Evolutionary conservation across 2,329 filamentous ascomycete genomes (phyloP).

Genomic region (Westerdykella aurantiaca): DNA sequence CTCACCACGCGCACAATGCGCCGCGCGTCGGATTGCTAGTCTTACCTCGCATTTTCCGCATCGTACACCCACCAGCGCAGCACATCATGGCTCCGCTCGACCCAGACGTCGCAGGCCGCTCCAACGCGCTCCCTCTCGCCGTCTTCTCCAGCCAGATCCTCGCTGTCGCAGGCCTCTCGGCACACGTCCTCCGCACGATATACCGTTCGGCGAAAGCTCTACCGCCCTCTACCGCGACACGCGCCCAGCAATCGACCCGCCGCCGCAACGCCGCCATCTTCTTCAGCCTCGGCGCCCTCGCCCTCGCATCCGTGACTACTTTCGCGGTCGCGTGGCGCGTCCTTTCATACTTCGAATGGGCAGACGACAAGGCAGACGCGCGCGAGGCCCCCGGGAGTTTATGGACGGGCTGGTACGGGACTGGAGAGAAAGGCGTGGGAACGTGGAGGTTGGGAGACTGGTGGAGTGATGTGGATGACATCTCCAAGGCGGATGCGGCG

Average conservation of each 20-base stretch:
- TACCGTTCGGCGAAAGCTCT: slow-evolving; percentile 27
- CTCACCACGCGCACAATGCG: neutral
- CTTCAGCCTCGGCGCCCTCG: slow-evolving; percentile 42
- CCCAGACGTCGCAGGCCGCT: slow-evolving; percentile 21
- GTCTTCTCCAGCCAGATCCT: slow-evolving; percentile 27
- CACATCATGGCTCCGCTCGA: slow-evolving; percentile 34
- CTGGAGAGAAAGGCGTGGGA: slow-evolving; percentile 27
- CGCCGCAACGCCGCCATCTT: slow-evolving; percentile 37
- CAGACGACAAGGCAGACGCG: slow-evolving; percentile 30
- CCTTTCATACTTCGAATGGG: slow-evolving; percentile 49
- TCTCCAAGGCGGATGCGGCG: slow-evolving; percentile 51
- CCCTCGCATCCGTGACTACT: slow-evolving; percentile 42
- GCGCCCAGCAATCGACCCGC: slow-evolving; percentile 25
- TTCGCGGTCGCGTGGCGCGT: slow-evolving; percentile 42
- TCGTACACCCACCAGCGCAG: neutral
- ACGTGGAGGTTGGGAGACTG: slow-evolving; percentile 45
- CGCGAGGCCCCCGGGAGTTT: slow-evolving; percentile 39
- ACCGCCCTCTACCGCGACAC: slow-evolving; percentile 32
- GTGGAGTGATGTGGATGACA: slow-evolving; percentile 50
- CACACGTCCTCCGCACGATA: slow-evolving; percentile 25
- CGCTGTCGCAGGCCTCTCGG: slow-evolving; percentile 26
- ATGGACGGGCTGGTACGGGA: slow-evolving; percentile 37
- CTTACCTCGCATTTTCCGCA: neutral
- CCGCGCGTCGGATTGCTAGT: too few species aligned
- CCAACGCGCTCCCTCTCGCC: slow-evolving; percentile 30